Conservation (phyloP, 305 asterid species). For the Fraxinus latifolia region DNA sequence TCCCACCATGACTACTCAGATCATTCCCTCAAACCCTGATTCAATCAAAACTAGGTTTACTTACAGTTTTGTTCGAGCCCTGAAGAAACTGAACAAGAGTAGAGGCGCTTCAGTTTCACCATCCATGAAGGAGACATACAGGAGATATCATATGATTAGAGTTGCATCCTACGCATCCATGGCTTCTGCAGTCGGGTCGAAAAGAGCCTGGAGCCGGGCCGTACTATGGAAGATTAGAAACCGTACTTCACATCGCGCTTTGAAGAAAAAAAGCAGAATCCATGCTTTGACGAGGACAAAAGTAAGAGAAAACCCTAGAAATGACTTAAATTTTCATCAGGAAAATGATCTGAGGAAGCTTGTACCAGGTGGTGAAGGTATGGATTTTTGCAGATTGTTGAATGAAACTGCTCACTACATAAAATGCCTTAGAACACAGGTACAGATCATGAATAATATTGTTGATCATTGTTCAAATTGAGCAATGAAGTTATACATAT, state of each 20-base stretch:
- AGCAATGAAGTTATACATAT: not conserved
- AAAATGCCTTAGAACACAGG: conserved; percentile 66
- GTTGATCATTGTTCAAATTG: conserved; percentile 36
- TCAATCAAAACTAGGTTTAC: conserved; percentile 56
- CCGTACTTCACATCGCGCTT: not conserved
- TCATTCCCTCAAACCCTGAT: conserved; percentile 23
- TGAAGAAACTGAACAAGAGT: conserved; percentile 43
- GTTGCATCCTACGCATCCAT: conserved; percentile 58
- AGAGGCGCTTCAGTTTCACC: not conserved
- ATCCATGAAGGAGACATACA: conserved; percentile 8
- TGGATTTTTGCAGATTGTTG: conserved; percentile 54
- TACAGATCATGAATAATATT: conserved; percentile 64
- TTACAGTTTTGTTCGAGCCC: conserved; percentile 39
- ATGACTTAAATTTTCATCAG: conserved; percentile 14
- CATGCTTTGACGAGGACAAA: conserved; percentile 3
- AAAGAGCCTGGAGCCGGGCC: conserved; percentile 73
- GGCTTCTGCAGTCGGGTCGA: conserved; percentile 70
- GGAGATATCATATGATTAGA: conserved; percentile 39
- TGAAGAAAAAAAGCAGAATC: not conserved
- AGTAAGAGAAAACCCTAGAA: conserved; percentile 36
- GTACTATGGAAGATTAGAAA: conserved; percentile 40
- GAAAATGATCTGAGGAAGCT: conserved; percentile 47
- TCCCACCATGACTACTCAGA: conserved; percentile 24
- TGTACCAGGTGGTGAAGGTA: conserved; percentile 62
- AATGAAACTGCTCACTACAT: conserved; percentile 73